Evolutionary conservation across 768 basidiomycete genomes (phyloP).

Genomic region (Lenzites betulinus): DNA sequence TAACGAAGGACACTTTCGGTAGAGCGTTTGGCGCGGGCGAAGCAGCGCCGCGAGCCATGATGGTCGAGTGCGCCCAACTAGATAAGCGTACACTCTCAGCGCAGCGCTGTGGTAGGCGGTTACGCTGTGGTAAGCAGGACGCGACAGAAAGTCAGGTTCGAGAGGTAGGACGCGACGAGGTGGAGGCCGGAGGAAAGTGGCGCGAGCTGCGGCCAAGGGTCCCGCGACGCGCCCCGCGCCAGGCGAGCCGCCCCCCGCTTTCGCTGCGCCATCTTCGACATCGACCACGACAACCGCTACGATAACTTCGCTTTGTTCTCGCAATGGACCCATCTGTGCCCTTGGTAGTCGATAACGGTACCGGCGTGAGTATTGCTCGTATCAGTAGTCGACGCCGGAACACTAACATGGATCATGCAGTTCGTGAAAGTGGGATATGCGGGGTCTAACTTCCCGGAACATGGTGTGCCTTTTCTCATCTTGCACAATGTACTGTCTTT

Average conservation of each 20-base stretch:
- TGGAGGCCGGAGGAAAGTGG: conserved; percentile 4
- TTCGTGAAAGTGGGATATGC: conserved; percentile 68
- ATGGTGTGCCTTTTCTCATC: conserved; percentile 38
- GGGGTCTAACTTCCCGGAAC: conserved; percentile 66
- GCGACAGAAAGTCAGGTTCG: not conserved
- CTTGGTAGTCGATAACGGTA: conserved; percentile 65
- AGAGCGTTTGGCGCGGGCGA: conserved; percentile 44
- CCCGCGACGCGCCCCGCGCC: conserved; percentile 8
- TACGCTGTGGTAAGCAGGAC: not conserved
- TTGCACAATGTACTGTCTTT: not conserved
- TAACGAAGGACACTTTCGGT: conserved; percentile 69
- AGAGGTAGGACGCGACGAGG: not conserved
- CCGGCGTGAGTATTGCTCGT: conserved; percentile 46
- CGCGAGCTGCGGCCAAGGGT: not conserved
- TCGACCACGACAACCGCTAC: conserved; percentile 22
- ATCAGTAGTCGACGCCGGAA: not conserved
- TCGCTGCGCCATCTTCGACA: conserved; percentile 17
- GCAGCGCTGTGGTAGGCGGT: not conserved
- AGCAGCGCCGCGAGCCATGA: conserved; percentile 43
- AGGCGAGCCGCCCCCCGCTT: not conserved
- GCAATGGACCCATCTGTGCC: conserved; percentile 42
- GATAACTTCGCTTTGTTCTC: not conserved
- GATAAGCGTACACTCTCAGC: not conserved
- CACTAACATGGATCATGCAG: conserved; percentile 34
- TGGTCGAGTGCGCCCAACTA: not conserved